Percentiles rank a stretch among this genome's conserved stretches.
These are phyloP conservation scores for Cyclocybe aegerita DNA, from an alignment of 768 basidiomycete genomes.

Conservation along the genomic window DNA sequence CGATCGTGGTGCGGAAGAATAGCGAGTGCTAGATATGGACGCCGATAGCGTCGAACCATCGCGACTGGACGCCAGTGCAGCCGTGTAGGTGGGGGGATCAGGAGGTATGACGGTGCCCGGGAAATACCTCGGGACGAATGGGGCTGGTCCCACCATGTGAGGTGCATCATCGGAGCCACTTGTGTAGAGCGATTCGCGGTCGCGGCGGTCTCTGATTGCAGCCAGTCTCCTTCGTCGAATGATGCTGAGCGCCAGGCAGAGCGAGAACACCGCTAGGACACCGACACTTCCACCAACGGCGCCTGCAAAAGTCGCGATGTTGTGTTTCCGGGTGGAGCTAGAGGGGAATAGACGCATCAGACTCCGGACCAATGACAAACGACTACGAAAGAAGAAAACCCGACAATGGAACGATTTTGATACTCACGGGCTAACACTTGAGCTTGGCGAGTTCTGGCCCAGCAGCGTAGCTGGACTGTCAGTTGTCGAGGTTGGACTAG, in stretches of 20 bases:
- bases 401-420: constrained; percentile 31
- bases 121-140: constrained; percentile 59
- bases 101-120: constrained; percentile 44
- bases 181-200: constrained; percentile 27
- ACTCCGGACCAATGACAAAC: background rate
- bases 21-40: constrained; percentile 14
- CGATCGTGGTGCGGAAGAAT: constrained; percentile 11
- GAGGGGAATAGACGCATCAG: background rate
- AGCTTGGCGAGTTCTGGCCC: constrained; percentile 23
- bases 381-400: constrained; percentile 14
- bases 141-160: constrained; percentile 42
- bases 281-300: constrained; percentile 53
- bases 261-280: constrained; percentile 44
- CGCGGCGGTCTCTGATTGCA: constrained; percentile 37
- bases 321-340: constrained; percentile 28
- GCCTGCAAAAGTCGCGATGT: constrained; percentile 50
- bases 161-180: constrained; percentile 36
- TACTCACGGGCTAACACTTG: constrained; percentile 31
- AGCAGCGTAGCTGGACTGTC: constrained; percentile 12
- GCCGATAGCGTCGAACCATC: constrained; percentile 22
- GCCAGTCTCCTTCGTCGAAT: constrained; percentile 43
- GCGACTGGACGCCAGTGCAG: constrained; percentile 15
- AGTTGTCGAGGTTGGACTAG: constrained; percentile 10
- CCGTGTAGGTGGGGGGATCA: constrained; percentile 28
- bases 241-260: constrained; percentile 51